phyloP scores from a whole-genome alignment of 176 grass and related monocot species.

The Guadua angustifolia region DNA sequence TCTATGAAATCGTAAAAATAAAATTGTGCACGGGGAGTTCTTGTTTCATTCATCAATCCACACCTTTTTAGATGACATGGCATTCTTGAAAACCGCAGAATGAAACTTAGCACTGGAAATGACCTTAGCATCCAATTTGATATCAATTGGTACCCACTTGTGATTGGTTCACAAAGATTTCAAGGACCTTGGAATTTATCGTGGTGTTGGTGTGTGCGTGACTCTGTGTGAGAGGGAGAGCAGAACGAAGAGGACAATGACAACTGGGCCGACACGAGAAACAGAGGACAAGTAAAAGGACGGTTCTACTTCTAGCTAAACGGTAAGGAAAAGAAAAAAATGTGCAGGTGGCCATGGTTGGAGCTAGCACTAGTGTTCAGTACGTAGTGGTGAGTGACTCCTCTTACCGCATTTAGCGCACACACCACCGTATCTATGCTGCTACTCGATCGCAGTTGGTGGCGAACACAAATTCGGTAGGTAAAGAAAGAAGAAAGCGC shows the following conservation, averaged over 20 bases:
- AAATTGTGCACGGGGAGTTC: no score
- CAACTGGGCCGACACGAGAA: conserved; percentile 17
- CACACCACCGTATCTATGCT: no score
- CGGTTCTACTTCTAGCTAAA: not conserved
- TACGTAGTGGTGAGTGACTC: not conserved
- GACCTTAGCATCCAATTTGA: not conserved
- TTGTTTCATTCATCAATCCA: no score
- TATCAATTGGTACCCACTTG: not conserved
- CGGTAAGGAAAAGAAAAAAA: not conserved
- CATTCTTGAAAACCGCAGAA: no score
- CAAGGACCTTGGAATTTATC: not conserved
- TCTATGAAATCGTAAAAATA: no score
- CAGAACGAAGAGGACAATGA: not conserved
- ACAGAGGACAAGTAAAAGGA: conserved; percentile 14
- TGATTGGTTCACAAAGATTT: not conserved
- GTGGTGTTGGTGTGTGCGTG: not conserved
- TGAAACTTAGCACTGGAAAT: no score
- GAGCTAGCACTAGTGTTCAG: not conserved
- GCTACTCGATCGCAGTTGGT: not conserved
- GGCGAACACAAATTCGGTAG: not conserved
- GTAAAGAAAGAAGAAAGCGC: not conserved
- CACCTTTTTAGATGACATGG: no score
- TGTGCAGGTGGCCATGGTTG: not conserved
- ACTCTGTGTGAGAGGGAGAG: not conserved
- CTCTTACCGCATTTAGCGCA: not conserved